Percentiles rank a stretch among this genome's conserved stretches.
Conservation (phyloP, 1,284 basidiomycete species). For the Heterobasidion parviporum region DNA sequence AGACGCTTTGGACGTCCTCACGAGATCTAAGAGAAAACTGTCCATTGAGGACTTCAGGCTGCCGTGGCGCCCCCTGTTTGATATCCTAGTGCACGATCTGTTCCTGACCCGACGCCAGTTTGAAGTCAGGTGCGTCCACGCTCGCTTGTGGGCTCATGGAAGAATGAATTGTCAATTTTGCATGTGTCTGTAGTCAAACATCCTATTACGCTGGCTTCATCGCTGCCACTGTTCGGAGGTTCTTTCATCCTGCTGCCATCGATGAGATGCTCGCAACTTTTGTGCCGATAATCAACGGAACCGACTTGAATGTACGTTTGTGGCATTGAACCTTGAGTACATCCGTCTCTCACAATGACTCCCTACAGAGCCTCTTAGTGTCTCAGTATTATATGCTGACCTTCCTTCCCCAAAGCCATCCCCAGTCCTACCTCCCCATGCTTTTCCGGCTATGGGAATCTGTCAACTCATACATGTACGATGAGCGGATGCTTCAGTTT, state of each 20-base stretch:
- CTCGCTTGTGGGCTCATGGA: background rate
- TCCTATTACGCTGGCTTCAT: constrained; percentile 84
- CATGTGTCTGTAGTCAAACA: constrained; percentile 43
- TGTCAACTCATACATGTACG: constrained; percentile 77
- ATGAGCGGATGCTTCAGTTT: constrained; percentile 75
- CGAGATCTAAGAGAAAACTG: constrained; percentile 68
- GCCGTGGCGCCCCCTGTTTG: constrained; percentile 83
- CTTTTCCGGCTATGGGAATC: constrained; percentile 79
- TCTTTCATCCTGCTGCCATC: constrained; percentile 86
- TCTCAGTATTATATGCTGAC: constrained; percentile 78
- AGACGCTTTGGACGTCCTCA: constrained; percentile 47
- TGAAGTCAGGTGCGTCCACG: constrained; percentile 56
- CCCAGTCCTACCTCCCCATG: constrained; percentile 75
- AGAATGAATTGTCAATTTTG: background rate
- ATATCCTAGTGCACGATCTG: constrained; percentile 73
- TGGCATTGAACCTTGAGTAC: constrained; percentile 1
- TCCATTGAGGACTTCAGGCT: constrained; percentile 78
- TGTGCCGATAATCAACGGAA: constrained; percentile 70
- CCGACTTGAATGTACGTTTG: constrained; percentile 56
- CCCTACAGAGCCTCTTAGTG: constrained; percentile 56
- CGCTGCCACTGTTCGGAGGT: constrained; percentile 74
- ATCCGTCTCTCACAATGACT: background rate
- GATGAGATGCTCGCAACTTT: constrained; percentile 86
- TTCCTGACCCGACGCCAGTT: constrained; percentile 81
- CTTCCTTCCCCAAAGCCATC: constrained; percentile 73